Evolutionary conservation across 139 green algal species (phyloP), one percentile per base, ranked within the genome.

Genomic region (Coccomyxa sp.): DNA sequence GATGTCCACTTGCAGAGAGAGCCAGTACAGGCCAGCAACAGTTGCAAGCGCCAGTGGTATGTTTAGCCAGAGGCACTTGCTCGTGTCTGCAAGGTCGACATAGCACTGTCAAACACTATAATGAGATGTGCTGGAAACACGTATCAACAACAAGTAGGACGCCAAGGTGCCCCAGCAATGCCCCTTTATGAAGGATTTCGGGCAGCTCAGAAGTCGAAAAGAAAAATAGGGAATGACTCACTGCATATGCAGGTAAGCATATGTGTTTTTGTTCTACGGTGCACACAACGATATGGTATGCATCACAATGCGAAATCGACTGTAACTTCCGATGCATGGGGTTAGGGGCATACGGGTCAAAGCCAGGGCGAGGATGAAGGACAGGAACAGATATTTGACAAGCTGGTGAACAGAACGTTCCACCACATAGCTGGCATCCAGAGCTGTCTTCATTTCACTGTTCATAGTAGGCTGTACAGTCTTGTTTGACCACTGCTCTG

Each of bases 41-140:
- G 59, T 58, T 66, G 71, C 30, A 58, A 84, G 57, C 10, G 86
- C 84, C 0, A 87, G 11, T 0, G 87, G 87, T 13, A 90, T 25
- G 38, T 92, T 92, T 12, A 82, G 75, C 57, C 79, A 75, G 31
- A 88, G 57, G 58, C 30, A 83, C 7, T 74, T n/a, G 83, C 85
- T 91, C 7, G 85, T 90, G 32, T 79, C 88, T 92, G 86, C 76
- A 76, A 13, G 27, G 13, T 21, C 67, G 1, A 66, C 28, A 38
- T 27, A 21, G 1, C 63, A 71, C 63, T 71, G 63, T 71, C 63
- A 71, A 15, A 25, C 18, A 25, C 9, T 28, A 71, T 9, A 25
- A 71, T 9, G 7, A 21, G 18, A n/a, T 25, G 1, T 25, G 18
- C 18, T 28, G 63, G 18, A 1, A 28, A 21, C 9, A 21, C 10